A percentile compares a stretch with the other conserved stretches of the same genome.
These are phyloP conservation scores for Oryza punctata DNA, from an alignment of 176 grass and related monocot species.

Conservation along the genomic window DNA sequence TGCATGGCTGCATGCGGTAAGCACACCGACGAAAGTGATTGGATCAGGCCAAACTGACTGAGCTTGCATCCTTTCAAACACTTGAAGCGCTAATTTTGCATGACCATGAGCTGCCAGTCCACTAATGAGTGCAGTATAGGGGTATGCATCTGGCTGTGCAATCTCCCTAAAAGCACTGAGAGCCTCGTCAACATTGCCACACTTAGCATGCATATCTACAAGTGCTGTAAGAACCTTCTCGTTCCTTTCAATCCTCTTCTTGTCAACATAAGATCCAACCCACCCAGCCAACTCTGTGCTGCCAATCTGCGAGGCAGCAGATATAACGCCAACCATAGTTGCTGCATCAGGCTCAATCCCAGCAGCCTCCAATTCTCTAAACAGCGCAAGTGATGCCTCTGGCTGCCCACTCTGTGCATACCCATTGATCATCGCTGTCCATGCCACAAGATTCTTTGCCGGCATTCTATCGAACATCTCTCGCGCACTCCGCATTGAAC, in stretches of 20 bases:
- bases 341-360: constrained; percentile 60
- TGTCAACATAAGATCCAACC: constrained; percentile 53
- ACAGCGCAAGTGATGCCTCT: constrained; percentile 47
- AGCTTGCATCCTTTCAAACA: constrained; percentile 65
- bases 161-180: constrained; percentile 61
- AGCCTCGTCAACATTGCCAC: constrained; percentile 65
- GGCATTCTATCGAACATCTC: constrained; percentile 65
- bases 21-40: constrained; percentile 73
- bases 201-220: constrained; percentile 78
- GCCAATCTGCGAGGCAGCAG: constrained; percentile 59
- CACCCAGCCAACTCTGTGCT: constrained; percentile 45
- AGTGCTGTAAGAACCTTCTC: constrained; percentile 69
- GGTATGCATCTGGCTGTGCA: constrained; percentile 58
- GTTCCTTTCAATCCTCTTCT: constrained; percentile 66
- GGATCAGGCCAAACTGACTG: constrained; percentile 57
- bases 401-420: constrained; percentile 65
- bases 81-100: constrained; percentile 53
- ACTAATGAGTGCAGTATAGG: constrained; percentile 72
- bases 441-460: constrained; percentile 53
- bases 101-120: constrained; percentile 77
- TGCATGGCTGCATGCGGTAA: constrained; percentile 77
- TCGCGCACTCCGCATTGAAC: constrained; percentile 34
- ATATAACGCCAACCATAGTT: constrained; percentile 70
- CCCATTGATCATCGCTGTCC: constrained; percentile 66
- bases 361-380: constrained; percentile 44